Percentiles rank a stretch among this genome's conserved stretches.
phyloP scores from a whole-genome alignment of 2,329 filamentous ascomycete species.

The Aspergillus transmontanensis region DNA sequence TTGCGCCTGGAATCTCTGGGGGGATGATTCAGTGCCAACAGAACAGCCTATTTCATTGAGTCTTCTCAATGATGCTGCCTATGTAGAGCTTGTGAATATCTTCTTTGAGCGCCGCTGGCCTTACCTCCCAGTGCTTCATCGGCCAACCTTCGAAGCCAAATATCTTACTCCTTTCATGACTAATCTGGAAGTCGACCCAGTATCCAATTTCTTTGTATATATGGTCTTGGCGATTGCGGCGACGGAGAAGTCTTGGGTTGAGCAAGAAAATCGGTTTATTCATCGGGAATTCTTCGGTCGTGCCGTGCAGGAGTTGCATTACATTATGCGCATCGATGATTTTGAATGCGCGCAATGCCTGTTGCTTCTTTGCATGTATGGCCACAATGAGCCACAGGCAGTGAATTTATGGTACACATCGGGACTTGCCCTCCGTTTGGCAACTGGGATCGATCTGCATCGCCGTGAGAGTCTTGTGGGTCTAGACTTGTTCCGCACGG shows the following conservation, averaged over 20 bases:
- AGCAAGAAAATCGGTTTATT: neutral
- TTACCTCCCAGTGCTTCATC: slow-evolving; percentile 27
- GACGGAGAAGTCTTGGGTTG: slow-evolving; percentile 19
- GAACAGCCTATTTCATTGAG: neutral
- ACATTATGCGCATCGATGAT: slow-evolving; percentile 20
- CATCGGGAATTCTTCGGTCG: slow-evolving; percentile 11
- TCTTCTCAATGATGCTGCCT: slow-evolving; percentile 3
- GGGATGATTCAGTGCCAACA: slow-evolving; percentile 4
- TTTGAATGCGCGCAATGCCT: slow-evolving; percentile 29
- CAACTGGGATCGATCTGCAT: slow-evolving; percentile 26
- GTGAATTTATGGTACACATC: slow-evolving; percentile 29
- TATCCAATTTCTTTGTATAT: slow-evolving; percentile 24
- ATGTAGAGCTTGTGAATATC: slow-evolving; percentile 14
- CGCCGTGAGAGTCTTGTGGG: slow-evolving; percentile 18
- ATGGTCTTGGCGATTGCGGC: slow-evolving; percentile 27
- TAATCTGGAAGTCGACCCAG: neutral
- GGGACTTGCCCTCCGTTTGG: slow-evolving; percentile 24
- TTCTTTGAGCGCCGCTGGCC: slow-evolving; percentile 31
- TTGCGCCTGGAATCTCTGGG: slow-evolving; percentile 19
- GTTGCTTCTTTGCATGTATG: slow-evolving; percentile 28
- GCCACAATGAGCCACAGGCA: slow-evolving; percentile 28
- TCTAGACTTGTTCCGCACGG: slow-evolving; percentile 14
- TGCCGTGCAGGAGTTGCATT: slow-evolving; percentile 17
- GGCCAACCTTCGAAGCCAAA: slow-evolving; percentile 5
- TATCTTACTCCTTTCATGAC: too few species aligned